Evolutionary conservation across 345 rosid genomes (phyloP).

Genomic region (Populus deltoides): DNA sequence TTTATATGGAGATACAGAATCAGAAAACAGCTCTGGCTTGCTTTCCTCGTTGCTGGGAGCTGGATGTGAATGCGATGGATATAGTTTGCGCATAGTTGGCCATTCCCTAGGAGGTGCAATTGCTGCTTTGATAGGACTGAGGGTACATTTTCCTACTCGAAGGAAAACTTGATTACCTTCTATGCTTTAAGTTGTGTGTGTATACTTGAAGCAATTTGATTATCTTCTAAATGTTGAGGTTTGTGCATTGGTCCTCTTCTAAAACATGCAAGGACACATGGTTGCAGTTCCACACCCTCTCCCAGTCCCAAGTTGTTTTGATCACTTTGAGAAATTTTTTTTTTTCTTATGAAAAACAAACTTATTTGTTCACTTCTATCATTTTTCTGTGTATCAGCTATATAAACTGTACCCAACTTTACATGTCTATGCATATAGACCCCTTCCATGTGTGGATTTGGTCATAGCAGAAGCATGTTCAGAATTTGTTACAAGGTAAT

Average conservation of each 20-base stretch:
- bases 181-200: neutral
- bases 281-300: neutral
- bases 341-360: neutral
- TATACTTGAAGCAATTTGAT: neutral
- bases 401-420: constrained; percentile 56
- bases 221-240: neutral
- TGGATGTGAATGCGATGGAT: constrained; percentile 91
- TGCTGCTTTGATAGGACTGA: constrained; percentile 75
- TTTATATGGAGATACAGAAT: constrained; percentile 32
- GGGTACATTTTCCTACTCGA: constrained; percentile 46
- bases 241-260: neutral
- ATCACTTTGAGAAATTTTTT: neutral
- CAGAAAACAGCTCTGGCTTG: constrained; percentile 44
- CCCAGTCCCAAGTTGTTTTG: neutral
- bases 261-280: neutral
- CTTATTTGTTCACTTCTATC: neutral
- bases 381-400: constrained; percentile 40
- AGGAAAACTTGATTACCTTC: constrained; percentile 2
- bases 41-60: constrained; percentile 75
- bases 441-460: constrained; percentile 82
- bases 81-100: constrained; percentile 66
- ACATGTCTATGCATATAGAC: constrained; percentile 74
- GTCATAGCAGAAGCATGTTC: constrained; percentile 77
- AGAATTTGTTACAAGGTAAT: constrained; percentile 76
- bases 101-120: constrained; percentile 96